phyloP scores from a whole-genome alignment of 305 asterid species.

The Solanum hybrid region DNA sequence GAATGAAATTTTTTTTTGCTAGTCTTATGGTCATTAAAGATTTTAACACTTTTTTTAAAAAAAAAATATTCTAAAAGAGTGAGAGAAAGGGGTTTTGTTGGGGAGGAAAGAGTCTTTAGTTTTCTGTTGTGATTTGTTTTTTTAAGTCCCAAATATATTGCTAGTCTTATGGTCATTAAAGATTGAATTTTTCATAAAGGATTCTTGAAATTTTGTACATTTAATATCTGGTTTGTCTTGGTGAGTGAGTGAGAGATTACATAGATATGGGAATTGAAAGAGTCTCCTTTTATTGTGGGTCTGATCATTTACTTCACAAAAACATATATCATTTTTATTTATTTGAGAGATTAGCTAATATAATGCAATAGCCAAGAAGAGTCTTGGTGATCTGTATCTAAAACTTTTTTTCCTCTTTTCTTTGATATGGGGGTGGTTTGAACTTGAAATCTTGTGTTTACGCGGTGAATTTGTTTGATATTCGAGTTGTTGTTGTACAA shows the following conservation, averaged over 20 bases:
- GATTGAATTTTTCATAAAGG: background rate
- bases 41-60: conserved; percentile 12
- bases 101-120: background rate
- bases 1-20: background rate
- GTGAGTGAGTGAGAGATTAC: background rate
- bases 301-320: conserved; percentile 20
- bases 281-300: conserved; percentile 20
- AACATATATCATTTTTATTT: conserved; percentile 32
- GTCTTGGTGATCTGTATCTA: conserved; percentile 26
- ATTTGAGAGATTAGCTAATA: conserved; percentile 7
- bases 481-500: conserved; percentile 6
- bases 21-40: conserved; percentile 16
- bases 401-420: background rate
- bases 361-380: conserved; percentile 4
- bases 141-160: background rate
- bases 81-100: background rate
- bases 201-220: conserved; percentile 1
- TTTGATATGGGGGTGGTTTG: conserved; percentile 1
- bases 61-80: background rate
- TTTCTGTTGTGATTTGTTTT: conserved; percentile 11
- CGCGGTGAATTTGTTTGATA: background rate
- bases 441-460: background rate
- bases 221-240: background rate
- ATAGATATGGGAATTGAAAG: conserved; percentile 13
- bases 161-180: conserved; percentile 3